Percentiles rank a stretch among this genome's conserved stretches.
These are phyloP conservation scores for Ceratocystis cubensis DNA, from an alignment of 2,329 filamentous ascomycete genomes.

Conservation along the genomic window DNA sequence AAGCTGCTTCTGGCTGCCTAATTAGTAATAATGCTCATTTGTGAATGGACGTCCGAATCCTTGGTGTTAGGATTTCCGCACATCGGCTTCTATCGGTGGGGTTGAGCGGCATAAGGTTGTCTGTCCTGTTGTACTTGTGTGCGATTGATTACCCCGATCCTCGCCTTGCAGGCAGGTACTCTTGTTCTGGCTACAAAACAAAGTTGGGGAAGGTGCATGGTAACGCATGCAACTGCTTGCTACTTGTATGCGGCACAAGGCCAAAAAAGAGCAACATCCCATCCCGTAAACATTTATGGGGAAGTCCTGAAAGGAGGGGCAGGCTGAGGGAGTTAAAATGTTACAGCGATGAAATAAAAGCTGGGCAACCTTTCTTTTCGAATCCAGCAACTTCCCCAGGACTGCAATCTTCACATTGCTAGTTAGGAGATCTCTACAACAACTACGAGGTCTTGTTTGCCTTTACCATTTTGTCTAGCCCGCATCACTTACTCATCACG, in stretches of 20 bases:
- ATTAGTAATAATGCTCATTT: neutral
- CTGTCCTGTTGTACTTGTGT: no score
- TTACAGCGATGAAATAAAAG: neutral
- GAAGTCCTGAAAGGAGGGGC: constrained; percentile 9
- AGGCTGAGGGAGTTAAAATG: neutral
- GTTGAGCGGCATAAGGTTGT: neutral
- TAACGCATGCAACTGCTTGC: neutral
- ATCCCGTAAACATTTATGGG: neutral
- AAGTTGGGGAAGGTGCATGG: neutral
- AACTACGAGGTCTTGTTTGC: neutral
- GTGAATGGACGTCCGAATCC: neutral
- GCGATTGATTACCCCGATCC: no score
- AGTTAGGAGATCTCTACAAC: neutral
- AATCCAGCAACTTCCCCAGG: neutral
- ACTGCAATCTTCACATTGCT: neutral
- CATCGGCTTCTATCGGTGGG: neutral
- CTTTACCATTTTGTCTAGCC: neutral
- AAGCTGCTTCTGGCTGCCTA: neutral
- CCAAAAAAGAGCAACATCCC: neutral
- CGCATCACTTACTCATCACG: neutral
- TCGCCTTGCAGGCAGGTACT: neutral
- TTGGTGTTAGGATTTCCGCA: neutral
- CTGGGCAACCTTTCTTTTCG: neutral
- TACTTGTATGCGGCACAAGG: no score
- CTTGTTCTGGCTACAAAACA: neutral